Evolutionary conservation across 352 stramenopile species (phyloP), one percentile per base, ranked within the genome.

Genomic region (Pythium coloratum): DNA sequence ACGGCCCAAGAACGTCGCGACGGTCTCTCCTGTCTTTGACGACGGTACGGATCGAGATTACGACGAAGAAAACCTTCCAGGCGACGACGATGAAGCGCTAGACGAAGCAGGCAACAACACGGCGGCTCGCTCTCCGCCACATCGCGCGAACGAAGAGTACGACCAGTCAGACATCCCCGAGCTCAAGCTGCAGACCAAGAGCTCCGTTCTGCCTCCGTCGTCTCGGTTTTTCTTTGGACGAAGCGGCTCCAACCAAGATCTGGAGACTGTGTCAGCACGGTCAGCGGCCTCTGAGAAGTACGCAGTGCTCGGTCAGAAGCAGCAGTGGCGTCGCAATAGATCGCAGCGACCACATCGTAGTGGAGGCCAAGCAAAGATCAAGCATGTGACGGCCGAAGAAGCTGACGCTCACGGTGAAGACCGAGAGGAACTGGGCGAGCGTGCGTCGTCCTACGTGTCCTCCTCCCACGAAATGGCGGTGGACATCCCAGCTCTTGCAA

Each of bases 221-320:
- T 47, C 53, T 68, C 51, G 56, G 2, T 72, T 80, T 28, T 65
- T 78, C 40, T 76, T 82, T 24, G 49, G 51, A 5, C 38, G 64
- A 3, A 61, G 32, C 40, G 53, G 44, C n/a, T 87, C 69, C 1
- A 90, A 84, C 14, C 77, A 85, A 34, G 76, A 82, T 13, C 65
- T 56, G 0, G 62, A 76, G 5, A 64, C 76, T 2, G 8, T 24
- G 2, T 67, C 69, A 53, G 46, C 2, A 6, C 59, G 47, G 0
- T 42, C 68, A 18, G 59, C 59, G 3, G 40, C 55, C 5, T 54
- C 65, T 4, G 68, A 73, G 6, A 88, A 85, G 53, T 86, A 80
- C 58, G 75, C 73, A 1, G 76, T 89, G 18, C 66, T 91, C 0
- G 81, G 82, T 0, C 82, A 90, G 54, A 91, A 91, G 54, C 73